Base-by-base conservation (phyloP, 2,329 filamentous ascomycete species). In the Diplodia intermedia region DNA sequence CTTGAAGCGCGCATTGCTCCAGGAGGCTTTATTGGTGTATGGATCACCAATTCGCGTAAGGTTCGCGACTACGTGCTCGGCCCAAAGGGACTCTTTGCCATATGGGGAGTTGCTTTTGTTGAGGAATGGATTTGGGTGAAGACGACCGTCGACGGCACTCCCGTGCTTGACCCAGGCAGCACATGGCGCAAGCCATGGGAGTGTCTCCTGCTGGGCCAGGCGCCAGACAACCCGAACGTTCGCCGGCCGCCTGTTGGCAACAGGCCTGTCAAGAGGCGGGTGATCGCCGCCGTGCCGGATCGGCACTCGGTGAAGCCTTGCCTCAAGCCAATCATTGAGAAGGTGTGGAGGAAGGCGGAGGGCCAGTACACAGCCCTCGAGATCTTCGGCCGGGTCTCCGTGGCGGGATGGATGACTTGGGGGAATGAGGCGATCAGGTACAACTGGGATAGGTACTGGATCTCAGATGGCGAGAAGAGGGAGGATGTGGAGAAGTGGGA, bases 71-170 rank as follows among this genome's bases (percentile, higher is more conserved):
- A 86, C 26, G 83, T 85, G 20, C 79, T 93, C 0, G 85, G 74
- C 53, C 81, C 83, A 0, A 76, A 80, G 1, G 89, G 89, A 1
- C 71, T 94, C 2, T 90, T 94, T 71, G 83, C 85, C 7, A 78
- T 82, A 40, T 93, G 90, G 90, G 89, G 87, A 29, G 79, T 94
- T 0, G 84, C 89, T 63, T 75, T 87, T 12, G 82, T 87, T 0
- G 86, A 89, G 60, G 90, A 94, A 75, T 94, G 91, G 91, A 84
- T 88, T 2, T 95, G 91, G 91, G 77, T 94, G 60, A 95, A 95
- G 77, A 84, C 90, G 12, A 92, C 91, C 0, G 77, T 77, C 0
- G 71, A 76, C 0, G 91, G 91, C 0, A 87, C 90, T 75, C 89
- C 90, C 0, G 82, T 93, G 33, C 86, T 86, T 69, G 78, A 84